These are phyloP conservation scores for Coemansia sp. DNA, from an alignment of 192 early-diverging fungal species.

Conservation along the genomic window DNA sequence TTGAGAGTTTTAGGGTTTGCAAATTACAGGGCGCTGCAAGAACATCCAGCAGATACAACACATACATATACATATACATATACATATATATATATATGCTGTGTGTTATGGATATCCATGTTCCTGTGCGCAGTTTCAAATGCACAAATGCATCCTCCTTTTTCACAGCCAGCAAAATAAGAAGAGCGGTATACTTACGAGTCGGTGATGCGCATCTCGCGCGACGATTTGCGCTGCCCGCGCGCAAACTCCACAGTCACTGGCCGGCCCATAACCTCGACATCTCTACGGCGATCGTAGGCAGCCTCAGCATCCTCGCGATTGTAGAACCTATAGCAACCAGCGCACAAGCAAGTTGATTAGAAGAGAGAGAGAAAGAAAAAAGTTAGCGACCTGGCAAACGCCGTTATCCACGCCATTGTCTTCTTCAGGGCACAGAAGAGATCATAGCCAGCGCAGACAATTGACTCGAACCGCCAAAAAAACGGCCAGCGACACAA, in stretches of 20 bases:
- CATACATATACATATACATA: neutral
- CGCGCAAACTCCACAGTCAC: conserved; percentile 53
- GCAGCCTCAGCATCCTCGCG: conserved; percentile 52
- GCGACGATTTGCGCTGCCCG: conserved; percentile 52
- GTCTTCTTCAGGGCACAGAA: neutral
- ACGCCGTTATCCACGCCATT: neutral
- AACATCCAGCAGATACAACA: too few relatives aligned
- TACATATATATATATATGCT: neutral
- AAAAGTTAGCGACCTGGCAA: neutral
- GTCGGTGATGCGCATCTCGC: conserved; percentile 47
- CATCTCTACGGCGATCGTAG: conserved; percentile 40
- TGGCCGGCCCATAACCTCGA: conserved; percentile 27
- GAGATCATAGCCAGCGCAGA: neutral
- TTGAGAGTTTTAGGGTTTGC: neutral
- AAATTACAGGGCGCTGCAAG: neutral
- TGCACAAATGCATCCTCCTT: conserved; percentile 2
- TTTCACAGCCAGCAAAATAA: neutral
- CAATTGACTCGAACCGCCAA: neutral
- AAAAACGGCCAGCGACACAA: neutral
- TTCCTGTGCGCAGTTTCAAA: neutral
- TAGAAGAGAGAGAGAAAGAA: too few relatives aligned
- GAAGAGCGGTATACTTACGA: conserved; percentile 28
- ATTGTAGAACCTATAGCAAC: conserved; percentile 40
- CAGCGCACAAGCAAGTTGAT: neutral
- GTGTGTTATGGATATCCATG: too few relatives aligned